phyloP scores from a whole-genome alignment of 1,284 basidiomycete genomes.

The Kalmanozyma brasiliensis region DNA sequence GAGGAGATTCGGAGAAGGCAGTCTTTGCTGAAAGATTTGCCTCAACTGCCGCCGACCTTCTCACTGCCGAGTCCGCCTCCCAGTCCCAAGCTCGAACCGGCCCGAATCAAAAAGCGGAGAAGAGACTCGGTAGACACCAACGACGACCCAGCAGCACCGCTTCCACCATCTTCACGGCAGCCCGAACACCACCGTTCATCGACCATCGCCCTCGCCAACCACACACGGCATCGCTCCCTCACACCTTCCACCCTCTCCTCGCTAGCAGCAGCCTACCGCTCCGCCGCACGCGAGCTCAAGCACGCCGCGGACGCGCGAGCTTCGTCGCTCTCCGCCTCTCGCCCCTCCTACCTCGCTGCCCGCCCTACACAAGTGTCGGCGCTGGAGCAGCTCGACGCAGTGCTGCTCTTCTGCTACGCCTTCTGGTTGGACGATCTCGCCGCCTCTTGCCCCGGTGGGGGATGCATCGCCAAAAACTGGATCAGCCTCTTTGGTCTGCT shows the following conservation, averaged over 20 bases:
- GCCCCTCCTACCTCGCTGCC: conserved; percentile 27
- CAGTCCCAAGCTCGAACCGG: conserved; percentile 8
- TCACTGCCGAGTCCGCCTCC: conserved; percentile 34
- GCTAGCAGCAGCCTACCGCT: conserved; percentile 27
- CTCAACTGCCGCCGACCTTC: not conserved
- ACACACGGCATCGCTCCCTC: not conserved
- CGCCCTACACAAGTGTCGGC: conserved; percentile 63
- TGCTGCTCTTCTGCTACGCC: conserved; percentile 70
- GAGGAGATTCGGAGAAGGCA: conserved; percentile 27
- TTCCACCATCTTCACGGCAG: not conserved
- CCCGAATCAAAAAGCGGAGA: not conserved
- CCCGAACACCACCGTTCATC: conserved; percentile 2
- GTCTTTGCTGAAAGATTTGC: conserved; percentile 6
- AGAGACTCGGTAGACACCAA: not conserved
- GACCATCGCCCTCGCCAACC: not conserved
- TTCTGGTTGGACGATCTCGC: conserved; percentile 70
- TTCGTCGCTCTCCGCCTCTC: conserved; percentile 7
- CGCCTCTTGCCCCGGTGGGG: not conserved
- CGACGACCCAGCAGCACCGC: not conserved
- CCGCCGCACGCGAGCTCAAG: conserved; percentile 63
- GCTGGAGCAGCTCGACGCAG: conserved; percentile 70
- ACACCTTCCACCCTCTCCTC: conserved; percentile 2
- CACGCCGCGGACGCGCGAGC: conserved; percentile 62
- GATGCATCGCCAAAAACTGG: conserved; percentile 44
- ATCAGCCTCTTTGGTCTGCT: conserved; percentile 44